These are phyloP conservation scores for Pisolithus orientalis DNA, from an alignment of 768 basidiomycete genomes.

Conservation along the genomic window DNA sequence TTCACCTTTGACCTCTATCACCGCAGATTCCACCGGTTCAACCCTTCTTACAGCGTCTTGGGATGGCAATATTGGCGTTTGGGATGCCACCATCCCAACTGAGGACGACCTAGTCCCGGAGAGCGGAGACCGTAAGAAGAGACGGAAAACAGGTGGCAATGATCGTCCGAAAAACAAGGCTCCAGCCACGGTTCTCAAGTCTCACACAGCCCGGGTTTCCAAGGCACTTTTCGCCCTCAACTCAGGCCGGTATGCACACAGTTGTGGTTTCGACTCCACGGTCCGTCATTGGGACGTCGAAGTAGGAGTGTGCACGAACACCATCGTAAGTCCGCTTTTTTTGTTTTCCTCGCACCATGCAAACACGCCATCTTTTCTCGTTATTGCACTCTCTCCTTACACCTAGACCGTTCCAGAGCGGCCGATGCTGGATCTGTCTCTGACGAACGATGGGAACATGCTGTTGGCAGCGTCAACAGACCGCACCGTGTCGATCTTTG, in stretches of 20 bases:
- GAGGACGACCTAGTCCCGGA: slow-evolving; percentile 50
- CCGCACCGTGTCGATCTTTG: slow-evolving; percentile 65
- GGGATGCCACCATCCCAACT: slow-evolving; percentile 58
- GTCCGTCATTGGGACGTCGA: slow-evolving; percentile 86
- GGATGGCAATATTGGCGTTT: slow-evolving; percentile 83
- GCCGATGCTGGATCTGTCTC: slow-evolving; percentile 62
- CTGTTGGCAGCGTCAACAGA: slow-evolving; percentile 67
- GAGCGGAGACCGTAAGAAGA: slow-evolving; percentile 44
- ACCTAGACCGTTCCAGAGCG: slow-evolving; percentile 61
- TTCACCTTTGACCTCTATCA: slow-evolving; percentile 67
- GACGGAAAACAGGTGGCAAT: slow-evolving; percentile 44
- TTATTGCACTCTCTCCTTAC: neutral
- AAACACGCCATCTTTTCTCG: neutral
- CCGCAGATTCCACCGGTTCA: slow-evolving; percentile 46
- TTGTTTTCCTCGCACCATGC: neutral
- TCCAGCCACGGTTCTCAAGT: slow-evolving; percentile 69
- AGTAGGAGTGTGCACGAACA: slow-evolving; percentile 60
- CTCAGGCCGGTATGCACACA: slow-evolving; percentile 45
- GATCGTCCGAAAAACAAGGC: slow-evolving; percentile 51
- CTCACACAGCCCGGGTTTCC: slow-evolving; percentile 80
- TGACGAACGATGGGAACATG: slow-evolving; percentile 36
- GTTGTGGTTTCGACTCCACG: slow-evolving; percentile 87
- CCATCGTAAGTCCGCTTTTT: slow-evolving; percentile 47
- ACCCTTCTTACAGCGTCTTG: slow-evolving; percentile 80
- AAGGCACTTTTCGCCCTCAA: slow-evolving; percentile 52